phyloP scores from a whole-genome alignment of 257 asterid species.

The Verbascum thapsus region DNA sequence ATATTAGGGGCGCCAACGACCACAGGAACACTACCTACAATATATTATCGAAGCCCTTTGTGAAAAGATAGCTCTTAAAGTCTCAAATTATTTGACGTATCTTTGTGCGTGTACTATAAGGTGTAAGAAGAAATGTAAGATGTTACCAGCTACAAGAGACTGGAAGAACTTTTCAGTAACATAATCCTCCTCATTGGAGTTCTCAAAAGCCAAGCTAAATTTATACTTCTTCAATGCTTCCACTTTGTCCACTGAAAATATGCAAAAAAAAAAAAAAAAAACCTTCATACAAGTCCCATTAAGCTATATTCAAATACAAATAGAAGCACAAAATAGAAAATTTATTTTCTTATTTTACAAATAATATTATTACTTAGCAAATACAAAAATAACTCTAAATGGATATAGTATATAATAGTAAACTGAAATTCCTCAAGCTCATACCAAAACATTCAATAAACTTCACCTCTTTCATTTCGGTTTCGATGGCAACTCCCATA shows the following conservation, averaged over 20 bases:
- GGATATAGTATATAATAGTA: conserved; percentile 1
- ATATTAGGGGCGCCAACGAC: conserved; percentile 96
- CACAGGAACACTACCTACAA: conserved; percentile 82
- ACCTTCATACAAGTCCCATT: neutral
- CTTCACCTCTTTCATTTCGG: conserved; percentile 76
- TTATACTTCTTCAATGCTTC: conserved; percentile 72
- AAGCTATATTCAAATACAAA: conserved; percentile 1
- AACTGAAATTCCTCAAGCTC: conserved; percentile 7
- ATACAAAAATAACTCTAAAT: neutral
- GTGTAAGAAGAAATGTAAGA: conserved; percentile 14
- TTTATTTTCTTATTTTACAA: neutral
- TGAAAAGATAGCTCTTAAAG: conserved; percentile 33
- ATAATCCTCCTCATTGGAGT: conserved; percentile 96
- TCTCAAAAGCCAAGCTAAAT: conserved; percentile 97
- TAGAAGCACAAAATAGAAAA: neutral
- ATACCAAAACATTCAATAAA: conserved; percentile 16
- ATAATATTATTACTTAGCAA: neutral
- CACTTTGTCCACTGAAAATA: conserved; percentile 85
- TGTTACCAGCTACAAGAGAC: conserved; percentile 94
- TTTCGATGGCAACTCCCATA: conserved; percentile 90
- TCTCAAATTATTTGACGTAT: neutral
- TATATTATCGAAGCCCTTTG: conserved; percentile 14
- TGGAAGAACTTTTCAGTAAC: conserved; percentile 95
- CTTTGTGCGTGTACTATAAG: no score
- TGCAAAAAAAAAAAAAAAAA: conserved; percentile 20